Conservation (phyloP, 768 basidiomycete genomes). For the Rhodosporidiobolus sp. region DNA sequence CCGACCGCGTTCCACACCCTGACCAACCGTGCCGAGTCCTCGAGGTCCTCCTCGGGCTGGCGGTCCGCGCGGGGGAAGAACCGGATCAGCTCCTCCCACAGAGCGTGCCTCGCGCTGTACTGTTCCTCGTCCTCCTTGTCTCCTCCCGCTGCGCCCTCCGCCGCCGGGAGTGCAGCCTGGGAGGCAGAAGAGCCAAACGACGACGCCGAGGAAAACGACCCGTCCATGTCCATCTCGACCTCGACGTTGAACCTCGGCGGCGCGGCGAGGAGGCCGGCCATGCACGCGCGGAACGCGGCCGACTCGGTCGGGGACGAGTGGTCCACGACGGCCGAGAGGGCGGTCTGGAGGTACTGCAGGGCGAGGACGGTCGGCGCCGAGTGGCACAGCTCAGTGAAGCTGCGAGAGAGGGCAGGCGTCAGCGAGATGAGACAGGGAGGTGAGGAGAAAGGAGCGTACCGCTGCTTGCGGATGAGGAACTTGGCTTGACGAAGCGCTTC, state of each 20-base stretch:
- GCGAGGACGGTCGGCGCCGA: constrained; percentile 34
- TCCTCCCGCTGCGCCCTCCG: neutral
- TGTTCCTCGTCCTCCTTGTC: neutral
- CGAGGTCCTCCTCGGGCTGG: constrained; percentile 35
- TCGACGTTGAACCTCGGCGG: constrained; percentile 18
- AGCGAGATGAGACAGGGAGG: neutral
- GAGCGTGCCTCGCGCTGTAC: constrained; percentile 26
- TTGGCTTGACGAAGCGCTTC: constrained; percentile 36
- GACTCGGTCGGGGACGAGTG: constrained; percentile 33
- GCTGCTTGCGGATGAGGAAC: constrained; percentile 42
- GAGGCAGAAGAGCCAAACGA: neutral
- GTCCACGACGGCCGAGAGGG: constrained; percentile 38
- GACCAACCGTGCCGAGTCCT: constrained; percentile 13
- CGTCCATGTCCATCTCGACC: constrained; percentile 8
- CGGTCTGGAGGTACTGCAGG: constrained; percentile 42
- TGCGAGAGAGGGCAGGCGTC: neutral
- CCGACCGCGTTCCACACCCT: neutral
- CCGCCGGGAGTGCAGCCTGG: neutral
- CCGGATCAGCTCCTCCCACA: constrained; percentile 36
- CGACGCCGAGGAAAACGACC: neutral
- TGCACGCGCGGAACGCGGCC: constrained; percentile 40
- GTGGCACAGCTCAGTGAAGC: constrained; percentile 39
- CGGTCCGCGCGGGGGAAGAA: constrained; percentile 31
- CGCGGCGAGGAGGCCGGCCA: constrained; percentile 39
- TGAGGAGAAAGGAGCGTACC: constrained; percentile 8